These are phyloP conservation scores for Monilinia laxa DNA, from an alignment of 2,329 filamentous ascomycete species.

Conservation along the genomic window DNA sequence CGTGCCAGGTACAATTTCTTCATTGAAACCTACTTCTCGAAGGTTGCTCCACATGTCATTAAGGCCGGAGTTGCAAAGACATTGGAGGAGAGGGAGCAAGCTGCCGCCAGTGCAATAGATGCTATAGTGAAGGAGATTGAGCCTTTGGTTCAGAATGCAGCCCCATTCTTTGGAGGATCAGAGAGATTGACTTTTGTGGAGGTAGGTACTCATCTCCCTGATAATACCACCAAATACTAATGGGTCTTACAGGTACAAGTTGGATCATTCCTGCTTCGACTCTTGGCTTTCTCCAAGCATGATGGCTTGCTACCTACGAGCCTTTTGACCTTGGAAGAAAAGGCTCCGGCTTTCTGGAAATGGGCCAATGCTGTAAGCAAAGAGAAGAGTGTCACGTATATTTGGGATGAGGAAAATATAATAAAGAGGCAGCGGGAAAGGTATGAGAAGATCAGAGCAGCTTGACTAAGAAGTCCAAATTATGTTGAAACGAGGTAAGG, in stretches of 20 bases:
- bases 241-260: conserved; percentile 51
- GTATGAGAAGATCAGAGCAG: conserved; percentile 19
- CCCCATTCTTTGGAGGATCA: conserved; percentile 64
- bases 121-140: conserved; percentile 69
- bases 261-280: conserved; percentile 65
- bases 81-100: conserved; percentile 49
- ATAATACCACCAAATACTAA: conserved; percentile 24
- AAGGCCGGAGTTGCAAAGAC: conserved; percentile 36
- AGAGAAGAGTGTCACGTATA: conserved; percentile 64
- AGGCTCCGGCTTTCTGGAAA: conserved; percentile 64
- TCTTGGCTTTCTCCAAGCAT: conserved; percentile 55
- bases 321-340: conserved; percentile 49
- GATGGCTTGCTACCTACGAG: conserved; percentile 53
- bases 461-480: conserved; percentile 2
- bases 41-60: conserved; percentile 54
- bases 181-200: conserved; percentile 70
- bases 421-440: conserved; percentile 47
- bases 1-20: conserved; percentile 72
- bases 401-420: conserved; percentile 56
- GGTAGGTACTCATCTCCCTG: conserved; percentile 46
- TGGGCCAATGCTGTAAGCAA: conserved; percentile 62
- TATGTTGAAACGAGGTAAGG: conserved; percentile 2
- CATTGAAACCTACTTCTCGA: conserved; percentile 65
- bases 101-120: conserved; percentile 52
- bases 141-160: conserved; percentile 58